phyloP scores from a whole-genome alignment of 805 yeast genomes.

The Hanseniaspora meyeri region DNA sequence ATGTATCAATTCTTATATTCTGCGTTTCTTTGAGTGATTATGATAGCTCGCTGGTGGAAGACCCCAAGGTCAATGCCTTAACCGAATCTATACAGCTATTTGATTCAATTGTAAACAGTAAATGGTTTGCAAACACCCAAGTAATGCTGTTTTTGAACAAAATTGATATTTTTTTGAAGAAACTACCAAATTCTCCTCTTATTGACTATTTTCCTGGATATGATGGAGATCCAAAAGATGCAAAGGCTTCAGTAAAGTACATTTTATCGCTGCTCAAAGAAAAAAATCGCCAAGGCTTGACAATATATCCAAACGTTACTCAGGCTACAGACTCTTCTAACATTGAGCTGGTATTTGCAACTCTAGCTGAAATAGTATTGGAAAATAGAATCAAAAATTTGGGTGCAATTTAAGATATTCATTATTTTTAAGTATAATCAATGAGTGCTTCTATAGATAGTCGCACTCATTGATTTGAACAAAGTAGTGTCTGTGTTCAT shows the following conservation, averaged over 20 bases:
- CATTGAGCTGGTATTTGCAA: conserved; percentile 73
- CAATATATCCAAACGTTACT: conserved; percentile 80
- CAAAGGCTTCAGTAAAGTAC: conserved; percentile 73
- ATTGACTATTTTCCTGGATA: conserved; percentile 81
- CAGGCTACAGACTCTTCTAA: conserved; percentile 91
- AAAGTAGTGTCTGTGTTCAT: conserved; percentile 31
- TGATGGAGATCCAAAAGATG: conserved; percentile 77
- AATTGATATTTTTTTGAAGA: conserved; percentile 80
- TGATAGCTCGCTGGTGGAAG: conserved; percentile 75
- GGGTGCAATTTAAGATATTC: conserved; percentile 41
- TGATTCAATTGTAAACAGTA: conserved; percentile 80
- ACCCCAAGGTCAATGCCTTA: conserved; percentile 58
- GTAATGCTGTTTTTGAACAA: conserved; percentile 78
- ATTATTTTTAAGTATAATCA: background rate
- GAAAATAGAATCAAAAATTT: conserved; percentile 66
- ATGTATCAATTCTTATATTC: conserved; percentile 77
- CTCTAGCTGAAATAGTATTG: conserved; percentile 66
- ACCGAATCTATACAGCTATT: conserved; percentile 74
- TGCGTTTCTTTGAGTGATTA: conserved; percentile 87
- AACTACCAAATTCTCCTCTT: conserved; percentile 66
- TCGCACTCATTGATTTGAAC: conserved; percentile 27
- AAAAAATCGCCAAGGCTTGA: conserved; percentile 68
- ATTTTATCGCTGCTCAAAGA: conserved; percentile 83
- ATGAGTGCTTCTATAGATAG: conserved; percentile 7
- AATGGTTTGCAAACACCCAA: conserved; percentile 84